Conservation (phyloP, 2,329 filamentous ascomycete genomes). For the Helotiales sp. region DNA sequence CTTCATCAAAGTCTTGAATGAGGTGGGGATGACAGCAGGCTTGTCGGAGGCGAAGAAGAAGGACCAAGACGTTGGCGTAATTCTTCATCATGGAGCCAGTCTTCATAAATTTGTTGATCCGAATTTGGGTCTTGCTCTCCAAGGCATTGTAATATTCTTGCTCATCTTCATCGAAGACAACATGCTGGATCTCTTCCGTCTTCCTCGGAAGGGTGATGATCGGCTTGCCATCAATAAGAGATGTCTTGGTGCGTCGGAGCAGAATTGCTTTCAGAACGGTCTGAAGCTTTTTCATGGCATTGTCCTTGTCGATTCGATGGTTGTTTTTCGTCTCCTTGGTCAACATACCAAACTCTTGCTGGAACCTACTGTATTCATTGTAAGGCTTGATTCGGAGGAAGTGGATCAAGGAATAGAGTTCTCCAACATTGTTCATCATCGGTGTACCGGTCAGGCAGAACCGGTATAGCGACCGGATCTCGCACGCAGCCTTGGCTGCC, state of each 20-base stretch:
- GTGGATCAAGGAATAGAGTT: conserved; percentile 74
- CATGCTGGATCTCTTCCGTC: conserved; percentile 59
- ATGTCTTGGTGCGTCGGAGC: conserved; percentile 79
- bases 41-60: conserved; percentile 78
- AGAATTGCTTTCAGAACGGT: conserved; percentile 77
- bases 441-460: conserved; percentile 81
- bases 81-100: conserved; percentile 67
- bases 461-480: conserved; percentile 60
- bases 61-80: conserved; percentile 78
- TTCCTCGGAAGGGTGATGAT: conserved; percentile 70
- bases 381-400: conserved; percentile 81
- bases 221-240: conserved; percentile 75
- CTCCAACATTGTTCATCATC: conserved; percentile 83
- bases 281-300: conserved; percentile 70
- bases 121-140: conserved; percentile 64
- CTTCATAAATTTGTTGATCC: conserved; percentile 76
- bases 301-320: conserved; percentile 24
- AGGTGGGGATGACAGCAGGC: conserved; percentile 77
- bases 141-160: conserved; percentile 63
- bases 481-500: conserved; percentile 58
- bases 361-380: conserved; percentile 61
- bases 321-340: conserved; percentile 24
- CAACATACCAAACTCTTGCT: conserved; percentile 36
- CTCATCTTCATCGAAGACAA: conserved; percentile 68
- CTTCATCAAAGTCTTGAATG: conserved; percentile 61